These are phyloP conservation scores for Penicillium sp. DNA, from an alignment of 2,329 filamentous ascomycete genomes.

Conservation along the genomic window DNA sequence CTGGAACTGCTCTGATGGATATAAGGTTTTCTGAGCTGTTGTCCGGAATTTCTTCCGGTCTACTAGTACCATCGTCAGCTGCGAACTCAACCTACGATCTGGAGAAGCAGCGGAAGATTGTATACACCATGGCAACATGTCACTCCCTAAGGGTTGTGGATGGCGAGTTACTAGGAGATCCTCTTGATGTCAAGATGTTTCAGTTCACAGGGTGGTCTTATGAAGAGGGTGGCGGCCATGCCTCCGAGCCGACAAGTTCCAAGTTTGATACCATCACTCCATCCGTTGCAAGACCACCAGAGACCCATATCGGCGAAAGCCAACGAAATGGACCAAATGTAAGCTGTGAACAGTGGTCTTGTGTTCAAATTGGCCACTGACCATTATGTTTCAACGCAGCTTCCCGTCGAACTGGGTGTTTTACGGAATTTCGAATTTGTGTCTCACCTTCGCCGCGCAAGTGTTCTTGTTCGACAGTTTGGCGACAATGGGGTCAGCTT, in stretches of 20 bases:
- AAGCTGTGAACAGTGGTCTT: conserved; percentile 2
- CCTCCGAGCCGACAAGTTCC: conserved; percentile 63
- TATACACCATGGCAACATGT: conserved; percentile 97
- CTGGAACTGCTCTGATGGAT: background rate
- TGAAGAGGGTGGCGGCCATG: conserved; percentile 75
- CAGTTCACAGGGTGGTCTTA: conserved; percentile 92
- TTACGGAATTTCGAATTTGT: conserved; percentile 92
- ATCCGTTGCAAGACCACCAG: conserved; percentile 82
- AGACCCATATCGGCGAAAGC: conserved; percentile 52
- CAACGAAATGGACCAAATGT: conserved; percentile 22
- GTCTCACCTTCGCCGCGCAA: conserved; percentile 86
- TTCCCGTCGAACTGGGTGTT: conserved; percentile 79
- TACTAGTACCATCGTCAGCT: conserved; percentile 54
- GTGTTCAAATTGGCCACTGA: background rate
- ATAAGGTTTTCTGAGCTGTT: conserved; percentile 73
- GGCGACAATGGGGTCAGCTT: conserved; percentile 80
- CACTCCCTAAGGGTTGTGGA: conserved; percentile 88
- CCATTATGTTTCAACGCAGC: conserved; percentile 13
- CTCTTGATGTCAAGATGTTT: conserved; percentile 97
- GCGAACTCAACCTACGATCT: conserved; percentile 61
- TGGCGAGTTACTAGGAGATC: conserved; percentile 85
- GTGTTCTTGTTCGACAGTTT: conserved; percentile 87
- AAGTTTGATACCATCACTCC: conserved; percentile 73
- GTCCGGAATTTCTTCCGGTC: conserved; percentile 56
- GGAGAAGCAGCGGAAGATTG: conserved; percentile 65